Percentiles rank a stretch among this genome's conserved stretches.
These are phyloP conservation scores for Rosa multiflora DNA, from an alignment of 306 rosid species.

Conservation along the genomic window DNA sequence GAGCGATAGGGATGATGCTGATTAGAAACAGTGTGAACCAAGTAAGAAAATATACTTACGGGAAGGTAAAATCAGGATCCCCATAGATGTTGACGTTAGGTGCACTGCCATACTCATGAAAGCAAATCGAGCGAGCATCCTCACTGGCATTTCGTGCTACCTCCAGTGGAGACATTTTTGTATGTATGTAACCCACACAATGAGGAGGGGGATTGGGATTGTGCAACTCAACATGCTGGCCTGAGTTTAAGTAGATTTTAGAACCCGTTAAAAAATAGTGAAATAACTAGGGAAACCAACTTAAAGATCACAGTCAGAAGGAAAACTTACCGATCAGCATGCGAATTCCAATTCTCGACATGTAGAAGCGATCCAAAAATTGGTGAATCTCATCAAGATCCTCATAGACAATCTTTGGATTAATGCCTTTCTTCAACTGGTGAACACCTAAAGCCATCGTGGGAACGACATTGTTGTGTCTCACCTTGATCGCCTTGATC, in stretches of 20 bases:
- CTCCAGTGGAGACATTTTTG: constrained; percentile 85
- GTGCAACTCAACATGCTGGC: constrained; percentile 98
- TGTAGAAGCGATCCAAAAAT: constrained; percentile 90
- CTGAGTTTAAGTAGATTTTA: constrained; percentile 46
- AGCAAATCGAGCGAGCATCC: constrained; percentile 84
- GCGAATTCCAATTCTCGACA: constrained; percentile 98
- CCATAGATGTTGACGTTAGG: constrained; percentile 76
- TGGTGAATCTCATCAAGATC: constrained; percentile 84
- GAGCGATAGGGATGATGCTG: constrained; percentile 12
- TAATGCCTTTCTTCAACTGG: constrained; percentile 75
- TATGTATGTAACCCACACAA: constrained; percentile 82
- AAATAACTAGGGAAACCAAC: constrained; percentile 3
- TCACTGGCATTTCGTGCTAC: constrained; percentile 75
- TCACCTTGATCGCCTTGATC: constrained; percentile 93
- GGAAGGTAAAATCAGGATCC: constrained; percentile 84
- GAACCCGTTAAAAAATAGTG: constrained; percentile 8
- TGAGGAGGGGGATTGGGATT: constrained; percentile 85
- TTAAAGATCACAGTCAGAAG: constrained; percentile 16
- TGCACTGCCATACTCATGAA: constrained; percentile 82
- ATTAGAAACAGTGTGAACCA: constrained; percentile 17
- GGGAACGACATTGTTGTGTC: constrained; percentile 97
- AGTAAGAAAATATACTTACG: constrained; percentile 54
- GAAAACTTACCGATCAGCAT: constrained; percentile 83
- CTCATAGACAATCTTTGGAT: constrained; percentile 46
- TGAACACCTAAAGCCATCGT: constrained; percentile 97